Percentiles rank a stretch among this genome's conserved stretches.
phyloP scores from a whole-genome alignment of 805 yeast species.

The Lipomyces anomalus region DNA sequence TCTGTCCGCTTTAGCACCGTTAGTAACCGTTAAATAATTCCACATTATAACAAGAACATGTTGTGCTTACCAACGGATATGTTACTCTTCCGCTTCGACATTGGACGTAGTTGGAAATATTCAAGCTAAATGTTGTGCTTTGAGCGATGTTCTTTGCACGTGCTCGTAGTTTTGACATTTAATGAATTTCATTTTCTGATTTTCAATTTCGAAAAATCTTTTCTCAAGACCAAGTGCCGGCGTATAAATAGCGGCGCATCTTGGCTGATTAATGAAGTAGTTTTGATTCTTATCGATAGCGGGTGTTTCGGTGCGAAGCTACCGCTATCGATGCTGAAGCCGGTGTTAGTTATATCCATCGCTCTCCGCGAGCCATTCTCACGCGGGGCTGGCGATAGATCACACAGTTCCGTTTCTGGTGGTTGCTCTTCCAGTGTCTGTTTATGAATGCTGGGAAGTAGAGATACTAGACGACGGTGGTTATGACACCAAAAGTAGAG shows the following conservation, averaged over 20 bases:
- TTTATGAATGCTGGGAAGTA: no score
- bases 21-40: background rate
- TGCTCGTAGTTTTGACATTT: no score
- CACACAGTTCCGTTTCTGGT: background rate
- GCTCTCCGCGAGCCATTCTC: background rate
- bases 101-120: no score
- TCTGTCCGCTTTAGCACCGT: background rate
- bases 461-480: background rate
- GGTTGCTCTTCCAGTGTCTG: no score
- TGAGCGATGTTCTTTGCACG: no score
- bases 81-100: no score
- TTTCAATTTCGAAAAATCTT: background rate
- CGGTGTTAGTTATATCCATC: background rate
- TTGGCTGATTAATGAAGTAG: background rate
- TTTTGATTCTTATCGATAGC: no score
- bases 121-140: no score
- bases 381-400: background rate
- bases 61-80: no score
- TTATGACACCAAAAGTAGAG: background rate
- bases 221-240: background rate
- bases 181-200: background rate
- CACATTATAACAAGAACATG: background rate
- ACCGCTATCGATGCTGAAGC: background rate
- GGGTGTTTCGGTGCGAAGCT: background rate
- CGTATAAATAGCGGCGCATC: no score